Percentiles rank a stretch among this genome's conserved stretches.
Evolutionary conservation across 2,329 filamentous ascomycete genomes (phyloP).

Genomic region (Microascus cirrosus): DNA sequence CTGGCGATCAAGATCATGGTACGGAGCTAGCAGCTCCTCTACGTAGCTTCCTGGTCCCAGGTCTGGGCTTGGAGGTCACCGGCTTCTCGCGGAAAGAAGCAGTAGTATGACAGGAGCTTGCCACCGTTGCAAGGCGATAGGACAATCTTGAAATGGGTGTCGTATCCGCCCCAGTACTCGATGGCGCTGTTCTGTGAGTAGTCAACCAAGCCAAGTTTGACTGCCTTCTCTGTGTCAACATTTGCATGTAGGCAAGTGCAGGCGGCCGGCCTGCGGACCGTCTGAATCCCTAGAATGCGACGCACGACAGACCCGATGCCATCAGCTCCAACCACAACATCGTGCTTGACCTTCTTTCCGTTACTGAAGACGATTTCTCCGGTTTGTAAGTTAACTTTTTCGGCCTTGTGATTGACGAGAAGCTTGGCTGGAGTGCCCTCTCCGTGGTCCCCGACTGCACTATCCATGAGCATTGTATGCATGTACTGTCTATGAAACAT

Average conservation of each 20-base stretch:
- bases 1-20: not conserved
- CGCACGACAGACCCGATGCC: no score
- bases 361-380: no score
- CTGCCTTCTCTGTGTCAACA: not conserved
- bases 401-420: no score
- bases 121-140: not conserved
- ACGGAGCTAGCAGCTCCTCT: not conserved
- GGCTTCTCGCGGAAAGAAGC: not conserved
- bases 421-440: not conserved
- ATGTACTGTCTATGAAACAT: not conserved
- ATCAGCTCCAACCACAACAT: no score
- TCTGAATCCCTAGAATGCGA: no score
- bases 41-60: not conserved
- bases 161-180: not conserved
- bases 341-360: no score
- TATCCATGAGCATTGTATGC: not conserved
- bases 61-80: not conserved
- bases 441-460: not conserved
- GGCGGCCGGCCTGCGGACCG: no score
- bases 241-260: not conserved
- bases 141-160: not conserved
- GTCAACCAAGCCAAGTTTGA: not conserved
- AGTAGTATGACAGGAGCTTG: not conserved
- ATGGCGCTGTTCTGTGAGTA: not conserved
- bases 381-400: no score